Base-by-base conservation (phyloP, 202 grass and related monocot species). In the Alloteropsis angusta region DNA sequence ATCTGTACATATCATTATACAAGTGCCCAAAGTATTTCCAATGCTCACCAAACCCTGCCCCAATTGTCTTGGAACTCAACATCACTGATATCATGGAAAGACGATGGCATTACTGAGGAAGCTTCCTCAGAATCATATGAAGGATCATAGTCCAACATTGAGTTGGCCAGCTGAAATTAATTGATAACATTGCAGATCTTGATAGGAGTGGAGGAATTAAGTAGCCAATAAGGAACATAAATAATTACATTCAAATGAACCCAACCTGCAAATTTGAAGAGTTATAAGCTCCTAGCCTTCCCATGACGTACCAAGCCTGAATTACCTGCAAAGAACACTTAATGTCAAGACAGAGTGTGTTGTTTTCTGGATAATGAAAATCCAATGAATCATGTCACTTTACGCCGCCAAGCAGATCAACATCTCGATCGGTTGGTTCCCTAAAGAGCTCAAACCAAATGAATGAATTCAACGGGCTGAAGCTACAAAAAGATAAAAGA, bases 261-360 rank as follows among this genome's bases (percentile, higher is more conserved):
- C 60, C 32, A 75, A 97, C 94, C 94, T 94, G 94, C 76, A 97
- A 86, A 94, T 97, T 97, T 50, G 87, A 88, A 86, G 91, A 94
- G 72, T 97, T 94, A 72, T 86, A 92, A 85, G 91, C 89, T 71
- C 91, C 94, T 73, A 94, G 78, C 8, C 94, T 93, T 82, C 91
- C 94, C 94, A 97, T 92, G 66, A 94, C 94, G 63, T 97, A 94
- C 94, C 91, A 97, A 82, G 94, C 84, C 36, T 97, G 94, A 79
- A 97, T 90, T 46, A 90, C 89, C 89, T 97, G 87, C 13, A 21
- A 62, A 85, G 38, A 85, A 56, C 6, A 46, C 3, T 42, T 1
- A 0, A 30, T 46, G 50, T 87, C 78, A 85, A 60, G 76, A 83
- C 19, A 70, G 14, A 37, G 15, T 58, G 52, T 5, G 45, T n/a